Evolutionary conservation across 2,329 filamentous ascomycete species (phyloP).

Genomic region (Penicillium carneum): DNA sequence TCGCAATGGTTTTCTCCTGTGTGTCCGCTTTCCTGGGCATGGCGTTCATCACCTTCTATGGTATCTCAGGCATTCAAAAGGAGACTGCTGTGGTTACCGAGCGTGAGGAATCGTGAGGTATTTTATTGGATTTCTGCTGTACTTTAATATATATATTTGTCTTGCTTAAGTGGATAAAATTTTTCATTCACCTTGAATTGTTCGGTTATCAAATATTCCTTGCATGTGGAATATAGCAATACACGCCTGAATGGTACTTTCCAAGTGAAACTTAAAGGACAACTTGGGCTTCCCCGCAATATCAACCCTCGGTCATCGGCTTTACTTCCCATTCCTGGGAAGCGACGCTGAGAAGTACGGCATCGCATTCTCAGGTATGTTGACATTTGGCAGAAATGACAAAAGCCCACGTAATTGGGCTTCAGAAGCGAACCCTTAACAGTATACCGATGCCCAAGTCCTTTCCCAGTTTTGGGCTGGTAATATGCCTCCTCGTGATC

Average conservation of each 20-base stretch:
- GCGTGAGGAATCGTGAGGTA: background rate
- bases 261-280: constrained; percentile 60
- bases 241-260: background rate
- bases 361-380: constrained; percentile 79
- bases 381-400: background rate
- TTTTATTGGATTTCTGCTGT: background rate
- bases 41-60: constrained; percentile 71
- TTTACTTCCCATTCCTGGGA: constrained; percentile 78
- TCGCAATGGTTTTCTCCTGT: constrained; percentile 76
- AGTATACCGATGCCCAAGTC: too few species aligned
- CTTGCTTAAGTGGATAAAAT: background rate
- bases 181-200: background rate
- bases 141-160: background rate
- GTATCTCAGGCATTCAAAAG: constrained; percentile 30
- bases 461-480: too few species aligned
- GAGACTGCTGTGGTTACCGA: background rate
- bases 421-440: too few species aligned
- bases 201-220: background rate
- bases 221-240: background rate
- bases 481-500: constrained; percentile 70
- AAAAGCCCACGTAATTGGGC: too few species aligned
- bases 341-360: constrained; percentile 75
- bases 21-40: constrained; percentile 73
- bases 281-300: constrained; percentile 90
- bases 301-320: constrained; percentile 80